Evolutionary conservation across 805 yeast species (phyloP), one percentile per base, ranked within the genome.

Genomic region (Yarrowia sp.): DNA sequence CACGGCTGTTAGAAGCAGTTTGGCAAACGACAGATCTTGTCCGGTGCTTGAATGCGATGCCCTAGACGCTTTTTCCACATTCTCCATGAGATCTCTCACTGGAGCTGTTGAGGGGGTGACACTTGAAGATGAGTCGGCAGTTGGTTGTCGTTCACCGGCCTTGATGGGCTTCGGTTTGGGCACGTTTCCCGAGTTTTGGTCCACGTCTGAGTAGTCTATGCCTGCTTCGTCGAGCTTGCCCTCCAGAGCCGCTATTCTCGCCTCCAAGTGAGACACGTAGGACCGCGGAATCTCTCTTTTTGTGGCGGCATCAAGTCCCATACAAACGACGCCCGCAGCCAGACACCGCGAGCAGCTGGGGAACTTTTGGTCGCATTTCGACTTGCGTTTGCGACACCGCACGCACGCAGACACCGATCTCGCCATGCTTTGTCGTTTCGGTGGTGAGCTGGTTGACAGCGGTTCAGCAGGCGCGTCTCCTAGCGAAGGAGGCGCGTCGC

Each of bases 281-380:
- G 79, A 75, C 44, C 98, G 79, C 0, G 97, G 96, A 0, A 92
- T 86, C 71, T 89, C 92, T 67, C 96, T 80, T 0, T 97, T 96
- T 0, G 97, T 91, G 8, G 92, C 91, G 0, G 96, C 92, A 75
- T 93, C 97, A 3, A 90, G 77, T 0, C 96, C 91, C 4, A 91
- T 86, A 77, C 98, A 92, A 8, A 89, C 90, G 2, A 80, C 88
- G 7, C 86, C 84, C 12, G 90, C 88, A 73, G 86, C 85, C 50
- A 76, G 80, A 74, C 93, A 88, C 42, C 82, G 81, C n/a, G 83
- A 75, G 73, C 93, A 88, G 67, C 83, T 81, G 3, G 93, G 93
- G 74, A 87, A 85, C 69, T 82, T 83, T 68, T 85, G 89, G 70
- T 89, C 90, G 76, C 93, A 89, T 71, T 83, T 83, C 68, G 86